A percentile compares a stretch with the other conserved stretches of the same genome.
Evolutionary conservation across 495 filamentous ascomycete species (phyloP).

Genomic region (Apiosordaria backusii): DNA sequence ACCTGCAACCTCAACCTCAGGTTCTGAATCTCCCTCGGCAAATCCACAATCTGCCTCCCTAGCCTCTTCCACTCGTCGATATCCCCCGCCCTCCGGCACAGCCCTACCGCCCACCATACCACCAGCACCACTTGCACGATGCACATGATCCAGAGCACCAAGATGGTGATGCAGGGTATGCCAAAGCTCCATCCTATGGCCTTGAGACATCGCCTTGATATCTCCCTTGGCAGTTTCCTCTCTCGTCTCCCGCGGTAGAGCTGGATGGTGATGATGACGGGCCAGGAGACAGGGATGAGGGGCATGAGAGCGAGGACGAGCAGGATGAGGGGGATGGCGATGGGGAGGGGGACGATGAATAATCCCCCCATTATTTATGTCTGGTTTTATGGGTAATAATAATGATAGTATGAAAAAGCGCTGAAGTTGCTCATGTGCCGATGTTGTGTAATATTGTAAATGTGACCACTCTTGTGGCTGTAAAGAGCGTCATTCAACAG

Average conservation of each 20-base stretch:
- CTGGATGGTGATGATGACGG: background rate
- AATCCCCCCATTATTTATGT: conserved; percentile 7
- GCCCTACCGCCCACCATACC: background rate
- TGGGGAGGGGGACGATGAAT: conserved; percentile 8
- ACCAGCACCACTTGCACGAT: conserved; percentile 1
- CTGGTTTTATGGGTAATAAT: background rate
- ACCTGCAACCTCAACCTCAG: background rate
- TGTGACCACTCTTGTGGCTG: background rate
- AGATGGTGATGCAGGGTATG: conserved; percentile 7
- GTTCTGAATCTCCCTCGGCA: conserved; percentile 3
- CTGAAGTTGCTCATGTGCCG: background rate
- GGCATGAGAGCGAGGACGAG: conserved; percentile 4
- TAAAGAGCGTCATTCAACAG: background rate
- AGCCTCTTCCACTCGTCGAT: background rate
- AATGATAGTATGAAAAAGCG: background rate
- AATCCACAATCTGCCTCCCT: background rate
- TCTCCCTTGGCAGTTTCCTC: background rate
- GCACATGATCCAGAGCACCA: conserved; percentile 6
- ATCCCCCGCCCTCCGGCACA: background rate
- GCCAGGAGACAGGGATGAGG: background rate
- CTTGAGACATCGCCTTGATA: background rate
- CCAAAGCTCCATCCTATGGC: conserved; percentile 6
- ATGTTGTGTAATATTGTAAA: background rate
- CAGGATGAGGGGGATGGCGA: conserved; percentile 12
- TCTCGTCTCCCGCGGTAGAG: background rate